A percentile compares a stretch with the other conserved stretches of the same genome.
Evolutionary conservation across 2,329 filamentous ascomycete species (phyloP).

Genomic region (Nothophoma quercina): DNA sequence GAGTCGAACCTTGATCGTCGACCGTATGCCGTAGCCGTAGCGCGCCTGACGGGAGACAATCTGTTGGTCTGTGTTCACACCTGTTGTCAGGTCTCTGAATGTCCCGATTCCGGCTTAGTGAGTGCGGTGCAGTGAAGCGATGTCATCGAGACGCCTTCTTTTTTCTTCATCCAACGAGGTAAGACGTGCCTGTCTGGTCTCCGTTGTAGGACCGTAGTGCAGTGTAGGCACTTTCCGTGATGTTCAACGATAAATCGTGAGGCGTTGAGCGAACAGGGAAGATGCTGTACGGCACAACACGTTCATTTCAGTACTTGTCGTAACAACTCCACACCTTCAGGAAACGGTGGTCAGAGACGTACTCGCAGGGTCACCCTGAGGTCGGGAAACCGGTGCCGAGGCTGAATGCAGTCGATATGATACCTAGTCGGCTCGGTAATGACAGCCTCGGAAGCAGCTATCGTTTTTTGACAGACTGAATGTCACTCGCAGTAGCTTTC

Average conservation of each 20-base stretch:
- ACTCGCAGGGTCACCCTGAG: constrained; percentile 1
- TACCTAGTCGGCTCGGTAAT: constrained; percentile 2
- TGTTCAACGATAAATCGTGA: no score
- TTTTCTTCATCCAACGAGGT: no score
- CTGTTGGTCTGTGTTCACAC: constrained; percentile 22
- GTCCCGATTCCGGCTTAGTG: no score
- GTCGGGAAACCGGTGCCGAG: neutral
- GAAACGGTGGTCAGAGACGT: neutral
- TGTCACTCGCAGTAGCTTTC: constrained; percentile 37
- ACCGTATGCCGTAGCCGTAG: constrained; percentile 29
- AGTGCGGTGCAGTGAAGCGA: neutral
- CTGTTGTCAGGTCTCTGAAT: neutral
- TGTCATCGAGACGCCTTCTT: no score
- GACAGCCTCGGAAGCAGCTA: neutral
- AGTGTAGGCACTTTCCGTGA: no score
- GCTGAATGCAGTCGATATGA: neutral
- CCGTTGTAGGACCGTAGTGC: neutral
- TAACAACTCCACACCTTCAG: neutral
- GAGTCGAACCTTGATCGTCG: constrained; percentile 40
- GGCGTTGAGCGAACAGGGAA: neutral
- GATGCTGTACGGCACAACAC: neutral
- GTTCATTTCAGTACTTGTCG: neutral
- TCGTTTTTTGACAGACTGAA: neutral
- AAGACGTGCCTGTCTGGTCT: neutral
- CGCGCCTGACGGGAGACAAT: constrained; percentile 39